These are phyloP conservation scores for Glycine soja DNA, from an alignment of 306 rosid genomes.

Conservation along the genomic window DNA sequence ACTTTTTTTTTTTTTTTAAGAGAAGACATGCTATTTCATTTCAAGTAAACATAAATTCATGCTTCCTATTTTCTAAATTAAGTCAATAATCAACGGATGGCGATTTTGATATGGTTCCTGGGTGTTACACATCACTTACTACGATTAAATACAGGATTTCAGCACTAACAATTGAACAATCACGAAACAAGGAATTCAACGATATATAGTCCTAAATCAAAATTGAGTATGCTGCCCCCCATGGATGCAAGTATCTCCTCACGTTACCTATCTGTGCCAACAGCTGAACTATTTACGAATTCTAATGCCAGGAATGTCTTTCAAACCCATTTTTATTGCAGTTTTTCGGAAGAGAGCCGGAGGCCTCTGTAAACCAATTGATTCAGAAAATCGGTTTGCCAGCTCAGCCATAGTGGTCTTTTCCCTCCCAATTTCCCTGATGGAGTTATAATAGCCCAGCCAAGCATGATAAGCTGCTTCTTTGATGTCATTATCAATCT, in stretches of 20 bases:
- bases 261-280: neutral
- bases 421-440: constrained; percentile 86
- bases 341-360: constrained; percentile 84
- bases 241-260: neutral
- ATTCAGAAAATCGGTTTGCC: constrained; percentile 71
- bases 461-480: constrained; percentile 95
- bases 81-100: constrained; percentile 2
- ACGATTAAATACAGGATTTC: neutral
- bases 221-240: neutral
- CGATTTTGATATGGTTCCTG: constrained; percentile 24
- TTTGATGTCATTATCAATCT: constrained; percentile 74
- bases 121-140: neutral
- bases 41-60: neutral
- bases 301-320: constrained; percentile 86
- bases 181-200: neutral
- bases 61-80: neutral
- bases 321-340: constrained; percentile 91
- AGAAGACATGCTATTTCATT: neutral
- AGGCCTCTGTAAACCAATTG: constrained; percentile 85
- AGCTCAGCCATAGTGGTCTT: constrained; percentile 76
- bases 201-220: neutral
- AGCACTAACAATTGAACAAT: constrained; percentile 18
- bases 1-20: too few relatives aligned
- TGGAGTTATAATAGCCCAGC: constrained; percentile 93
- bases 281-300: constrained; percentile 58